Percentiles rank a stretch among this genome's conserved stretches.
Evolutionary conservation across 2,329 filamentous ascomycete genomes (phyloP).

Genomic region (Tolypocladium guangdongense): DNA sequence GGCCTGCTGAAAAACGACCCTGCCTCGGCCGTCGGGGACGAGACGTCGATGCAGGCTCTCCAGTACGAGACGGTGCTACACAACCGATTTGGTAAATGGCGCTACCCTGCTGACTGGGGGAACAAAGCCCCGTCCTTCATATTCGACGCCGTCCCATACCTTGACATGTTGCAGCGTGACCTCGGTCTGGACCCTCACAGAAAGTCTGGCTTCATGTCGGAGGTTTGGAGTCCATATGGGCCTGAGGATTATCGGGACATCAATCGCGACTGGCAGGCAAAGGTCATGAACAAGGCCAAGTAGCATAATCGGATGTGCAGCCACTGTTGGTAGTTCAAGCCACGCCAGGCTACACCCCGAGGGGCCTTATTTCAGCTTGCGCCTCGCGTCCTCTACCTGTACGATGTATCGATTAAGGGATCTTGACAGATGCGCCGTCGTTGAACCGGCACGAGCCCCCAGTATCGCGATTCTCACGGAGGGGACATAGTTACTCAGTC

Average conservation of each 20-base stretch:
- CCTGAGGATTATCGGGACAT: conserved; percentile 46
- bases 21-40: conserved; percentile 3
- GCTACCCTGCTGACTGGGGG: conserved; percentile 57
- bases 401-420: no score
- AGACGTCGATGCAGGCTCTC: conserved; percentile 27
- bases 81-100: conserved; percentile 58
- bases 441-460: no score
- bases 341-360: no score
- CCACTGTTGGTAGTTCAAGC: no score
- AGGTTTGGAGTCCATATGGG: conserved; percentile 46
- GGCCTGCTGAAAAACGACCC: conserved; percentile 14
- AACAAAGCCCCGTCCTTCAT: conserved; percentile 56
- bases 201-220: conserved; percentile 40
- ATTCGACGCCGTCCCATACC: conserved; percentile 65
- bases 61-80: conserved; percentile 49
- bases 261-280: conserved; percentile 37
- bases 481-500: no score
- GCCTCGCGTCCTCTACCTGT: no score
- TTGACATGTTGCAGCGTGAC: conserved; percentile 58
- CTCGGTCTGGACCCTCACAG: conserved; percentile 46
- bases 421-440: no score
- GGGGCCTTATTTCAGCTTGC: no score
- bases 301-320: not conserved
- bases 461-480: no score
- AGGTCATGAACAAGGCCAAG: not conserved